Conservation (phyloP, 1,139 yeast genomes). For the Candida frijolesensis region DNA sequence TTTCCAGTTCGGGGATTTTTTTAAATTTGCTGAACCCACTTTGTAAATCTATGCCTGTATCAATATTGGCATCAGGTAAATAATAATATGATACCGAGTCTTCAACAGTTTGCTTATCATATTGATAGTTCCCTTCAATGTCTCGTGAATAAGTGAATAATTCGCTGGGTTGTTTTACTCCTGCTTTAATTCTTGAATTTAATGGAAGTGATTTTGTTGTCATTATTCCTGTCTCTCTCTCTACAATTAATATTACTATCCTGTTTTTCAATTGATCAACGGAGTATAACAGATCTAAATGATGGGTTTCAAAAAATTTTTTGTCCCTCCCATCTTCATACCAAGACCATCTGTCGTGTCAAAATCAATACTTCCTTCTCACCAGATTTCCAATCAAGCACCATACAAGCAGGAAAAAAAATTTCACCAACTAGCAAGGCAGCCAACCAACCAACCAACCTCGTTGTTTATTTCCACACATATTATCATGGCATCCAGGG, state of each 20-base stretch:
- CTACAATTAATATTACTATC: no score
- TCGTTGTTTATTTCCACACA: background rate
- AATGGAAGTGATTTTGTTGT: conserved; percentile 44
- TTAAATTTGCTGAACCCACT: conserved; percentile 65
- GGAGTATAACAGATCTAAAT: no score
- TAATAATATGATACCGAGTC: conserved; percentile 63
- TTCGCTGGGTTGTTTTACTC: conserved; percentile 76
- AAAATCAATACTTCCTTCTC: background rate
- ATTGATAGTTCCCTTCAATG: conserved; percentile 44
- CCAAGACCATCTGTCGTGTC: no score
- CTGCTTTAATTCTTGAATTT: conserved; percentile 51
- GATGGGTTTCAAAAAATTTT: no score
- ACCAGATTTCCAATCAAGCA: background rate
- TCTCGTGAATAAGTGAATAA: conserved; percentile 60
- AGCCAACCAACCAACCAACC: background rate
- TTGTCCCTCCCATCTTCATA: no score
- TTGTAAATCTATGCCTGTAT: conserved; percentile 54
- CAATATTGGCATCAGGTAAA: conserved; percentile 68
- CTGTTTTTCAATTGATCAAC: no score
- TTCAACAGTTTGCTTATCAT: conserved; percentile 50
- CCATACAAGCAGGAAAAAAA: background rate
- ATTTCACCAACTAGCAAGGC: background rate
- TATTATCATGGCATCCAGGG: conserved; percentile 36
- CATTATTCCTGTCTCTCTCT: background rate
- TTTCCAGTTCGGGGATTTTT: conserved; percentile 54